phyloP scores from a whole-genome alignment of 2,329 filamentous ascomycete species.

The Penicillium psychrosexuale region DNA sequence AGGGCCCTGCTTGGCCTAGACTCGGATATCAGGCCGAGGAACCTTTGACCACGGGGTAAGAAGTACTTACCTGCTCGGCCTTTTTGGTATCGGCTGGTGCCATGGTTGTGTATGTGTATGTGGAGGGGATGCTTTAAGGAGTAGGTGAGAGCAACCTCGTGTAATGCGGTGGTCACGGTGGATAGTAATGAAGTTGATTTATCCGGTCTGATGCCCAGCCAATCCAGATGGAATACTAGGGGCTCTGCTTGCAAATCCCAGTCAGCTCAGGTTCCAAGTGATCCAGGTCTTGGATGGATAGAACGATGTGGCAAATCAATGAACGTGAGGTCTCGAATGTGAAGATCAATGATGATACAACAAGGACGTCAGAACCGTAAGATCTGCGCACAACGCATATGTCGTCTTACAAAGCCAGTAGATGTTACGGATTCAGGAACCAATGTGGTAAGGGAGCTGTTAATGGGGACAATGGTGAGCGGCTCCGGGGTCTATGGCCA shows the following conservation, averaged over 20 bases:
- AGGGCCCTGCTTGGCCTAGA: constrained; percentile 46
- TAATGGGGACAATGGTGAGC: neutral
- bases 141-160: constrained; percentile 3
- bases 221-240: constrained; percentile 5
- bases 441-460: neutral
- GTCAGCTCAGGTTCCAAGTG: neutral
- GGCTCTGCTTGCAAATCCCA: constrained; percentile 1
- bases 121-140: neutral
- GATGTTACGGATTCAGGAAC: constrained; percentile 7
- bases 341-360: constrained; percentile 5
- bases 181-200: neutral
- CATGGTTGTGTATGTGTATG: constrained; percentile 17
- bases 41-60: neutral
- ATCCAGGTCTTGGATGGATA: neutral
- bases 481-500: neutral
- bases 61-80: constrained; percentile 25
- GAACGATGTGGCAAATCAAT: neutral
- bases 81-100: constrained; percentile 29
- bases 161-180: constrained; percentile 5
- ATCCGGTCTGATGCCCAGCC: constrained; percentile 5
- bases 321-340: neutral
- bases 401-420: constrained; percentile 10
- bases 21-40: neutral
- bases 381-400: constrained; percentile 2
- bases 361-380: constrained; percentile 1